Base-by-base conservation (phyloP, 192 early-diverging fungal genomes). In the Thamnidium elegans region DNA sequence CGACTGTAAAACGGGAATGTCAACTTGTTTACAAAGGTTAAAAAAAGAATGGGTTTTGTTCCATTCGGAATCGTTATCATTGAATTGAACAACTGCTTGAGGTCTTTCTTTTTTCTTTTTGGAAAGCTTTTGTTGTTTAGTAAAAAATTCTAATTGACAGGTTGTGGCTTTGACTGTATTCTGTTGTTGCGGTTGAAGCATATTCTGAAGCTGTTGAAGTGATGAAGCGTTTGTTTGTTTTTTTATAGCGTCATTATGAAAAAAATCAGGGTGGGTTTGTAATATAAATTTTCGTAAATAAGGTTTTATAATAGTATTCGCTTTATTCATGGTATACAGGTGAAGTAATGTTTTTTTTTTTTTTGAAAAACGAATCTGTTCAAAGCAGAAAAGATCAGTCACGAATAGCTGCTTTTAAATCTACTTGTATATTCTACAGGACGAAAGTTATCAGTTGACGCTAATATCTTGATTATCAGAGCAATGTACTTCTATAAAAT, bases 191-290 rank as follows among this genome's bases (percentile, higher is more conserved):
- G 65, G 56, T 8, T 47, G 14, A 15, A 70, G 26, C n/a, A 58
- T 26, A 21, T 30, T 50, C 14, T 70, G 52, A 0, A 70, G 34
- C 30, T 58, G 44, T 32, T 70, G 68, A 6, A 70, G 31, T 0
- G 68, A 55, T 0, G 31, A 14, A 11, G 61, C 68, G 26, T 70
- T 70, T 14, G 6, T 26, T 23, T 55, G 23, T 36, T 70, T 70
- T 51, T 50, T 70, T 47, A 53, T 3, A 7, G 53, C 0, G 17
- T 70, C 68, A 50, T 63, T n/a, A 14, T 47, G 51, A 36, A 70
- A 70, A 26, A 70, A 70, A 43, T 70, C 68, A 13, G 68, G 68
- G 34, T 70, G 68, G 17, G 53, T 62, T 42, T 63, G 47, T 9
- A 70, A 36, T 39, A 70, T 62, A 0, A 70, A 39, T 13, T 64